These are phyloP conservation scores for Discostella stelligeroides DNA, from an alignment of 108 stramenopile genomes.

Conservation along the genomic window DNA sequence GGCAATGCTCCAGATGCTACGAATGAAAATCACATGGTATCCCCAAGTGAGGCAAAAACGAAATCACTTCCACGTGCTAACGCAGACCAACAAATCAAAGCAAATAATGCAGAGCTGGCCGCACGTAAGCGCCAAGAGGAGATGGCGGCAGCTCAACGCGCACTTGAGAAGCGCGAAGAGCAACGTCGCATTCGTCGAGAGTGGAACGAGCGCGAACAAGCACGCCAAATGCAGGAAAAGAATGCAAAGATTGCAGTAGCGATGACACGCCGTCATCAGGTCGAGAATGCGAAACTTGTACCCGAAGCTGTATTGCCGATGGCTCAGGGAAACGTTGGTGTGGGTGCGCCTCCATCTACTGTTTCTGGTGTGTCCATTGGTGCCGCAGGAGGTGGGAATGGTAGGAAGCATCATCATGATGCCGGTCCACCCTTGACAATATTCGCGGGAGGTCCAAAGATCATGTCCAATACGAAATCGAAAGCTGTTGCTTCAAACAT, in stretches of 20 bases:
- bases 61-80: constrained; percentile 17
- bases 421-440: constrained; percentile 44
- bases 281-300: constrained; percentile 37
- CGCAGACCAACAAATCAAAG: neutral
- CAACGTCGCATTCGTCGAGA: constrained; percentile 79
- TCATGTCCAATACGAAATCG: constrained; percentile 5
- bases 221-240: constrained; percentile 65
- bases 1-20: constrained; percentile 10
- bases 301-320: constrained; percentile 4
- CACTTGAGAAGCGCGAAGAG: constrained; percentile 78
- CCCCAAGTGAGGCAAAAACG: constrained; percentile 20
- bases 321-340: neutral
- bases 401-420: constrained; percentile 6
- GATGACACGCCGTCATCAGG: constrained; percentile 25
- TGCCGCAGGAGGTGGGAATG: constrained; percentile 6
- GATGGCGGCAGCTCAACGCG: constrained; percentile 48
- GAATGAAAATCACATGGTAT: constrained; percentile 2
- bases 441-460: constrained; percentile 30
- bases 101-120: constrained; percentile 38
- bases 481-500: constrained; percentile 27
- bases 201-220: constrained; percentile 81
- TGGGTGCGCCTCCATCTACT: constrained; percentile 17
- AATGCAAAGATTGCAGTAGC: constrained; percentile 57
- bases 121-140: constrained; percentile 57
- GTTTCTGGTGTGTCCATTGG: constrained; percentile 14